A percentile compares a stretch with the other conserved stretches of the same genome.
phyloP scores from a whole-genome alignment of 192 early-diverging fungal genomes.

The Backusella parvicylindrica region DNA sequence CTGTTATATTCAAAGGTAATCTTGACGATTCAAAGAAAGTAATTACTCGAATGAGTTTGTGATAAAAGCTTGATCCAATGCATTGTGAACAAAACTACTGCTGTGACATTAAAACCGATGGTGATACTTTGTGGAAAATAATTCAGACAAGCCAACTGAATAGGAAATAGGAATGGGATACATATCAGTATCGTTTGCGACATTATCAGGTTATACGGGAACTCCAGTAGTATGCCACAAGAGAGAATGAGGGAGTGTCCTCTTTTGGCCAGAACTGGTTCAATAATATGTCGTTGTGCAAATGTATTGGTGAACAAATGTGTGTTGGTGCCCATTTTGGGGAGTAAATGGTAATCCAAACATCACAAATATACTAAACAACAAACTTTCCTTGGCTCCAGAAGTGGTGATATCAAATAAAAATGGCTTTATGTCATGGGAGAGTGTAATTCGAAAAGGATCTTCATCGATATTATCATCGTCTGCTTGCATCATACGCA shows the following conservation, averaged over 20 bases:
- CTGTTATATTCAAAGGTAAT: slow-evolving; percentile 35
- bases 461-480: slow-evolving; percentile 40
- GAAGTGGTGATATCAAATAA: slow-evolving; percentile 39
- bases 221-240: slow-evolving; percentile 24
- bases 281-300: slow-evolving; percentile 26
- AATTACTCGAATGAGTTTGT: slow-evolving; percentile 50
- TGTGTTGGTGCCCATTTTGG: slow-evolving; percentile 30
- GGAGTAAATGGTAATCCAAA: slow-evolving; percentile 46
- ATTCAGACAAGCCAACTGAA: slow-evolving; percentile 28
- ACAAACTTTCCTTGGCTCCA: slow-evolving; percentile 35
- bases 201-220: slow-evolving; percentile 30
- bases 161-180: slow-evolving; percentile 34
- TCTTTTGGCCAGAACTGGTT: slow-evolving; percentile 18
- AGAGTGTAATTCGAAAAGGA: slow-evolving; percentile 48
- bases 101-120: slow-evolving; percentile 30
- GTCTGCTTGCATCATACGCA: background rate
- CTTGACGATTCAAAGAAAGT: slow-evolving; percentile 26
- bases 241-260: background rate
- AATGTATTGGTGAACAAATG: slow-evolving; percentile 39
- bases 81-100: background rate
- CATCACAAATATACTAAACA: slow-evolving; percentile 49
- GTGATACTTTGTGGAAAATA: slow-evolving; percentile 26
- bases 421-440: slow-evolving; percentile 47
- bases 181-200: background rate
- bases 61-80: slow-evolving; percentile 19